Conservation (phyloP, 306 rosid genomes). For the Oemleria cerasiformis region DNA sequence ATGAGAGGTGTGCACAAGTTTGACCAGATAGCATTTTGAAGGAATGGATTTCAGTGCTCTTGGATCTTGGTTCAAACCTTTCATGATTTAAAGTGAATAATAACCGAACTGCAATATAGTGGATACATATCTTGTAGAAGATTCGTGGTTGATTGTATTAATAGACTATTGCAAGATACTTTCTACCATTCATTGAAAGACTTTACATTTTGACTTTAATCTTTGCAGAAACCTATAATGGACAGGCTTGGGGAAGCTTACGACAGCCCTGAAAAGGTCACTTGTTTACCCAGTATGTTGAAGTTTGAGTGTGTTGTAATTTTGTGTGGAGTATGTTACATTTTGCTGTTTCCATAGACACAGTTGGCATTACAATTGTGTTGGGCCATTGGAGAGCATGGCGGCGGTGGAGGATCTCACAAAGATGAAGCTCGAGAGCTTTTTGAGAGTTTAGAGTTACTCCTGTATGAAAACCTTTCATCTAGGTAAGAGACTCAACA, state of each 20-base stretch:
- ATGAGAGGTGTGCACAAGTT: not conserved
- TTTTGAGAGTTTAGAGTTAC: slow-evolving; percentile 90
- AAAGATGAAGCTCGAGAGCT: slow-evolving; percentile 98
- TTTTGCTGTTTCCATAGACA: slow-evolving; percentile 48
- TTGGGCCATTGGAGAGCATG: slow-evolving; percentile 99
- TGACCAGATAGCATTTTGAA: not conserved
- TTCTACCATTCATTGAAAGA: not conserved
- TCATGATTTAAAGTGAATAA: not conserved
- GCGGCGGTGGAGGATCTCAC: slow-evolving; percentile 91
- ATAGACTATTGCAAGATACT: not conserved
- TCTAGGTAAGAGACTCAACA: slow-evolving; percentile 51
- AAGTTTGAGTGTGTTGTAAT: slow-evolving; percentile 10
- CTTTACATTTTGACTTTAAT: slow-evolving; percentile 9
- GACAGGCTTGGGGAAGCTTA: slow-evolving; percentile 89
- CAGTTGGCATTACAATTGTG: slow-evolving; percentile 93
- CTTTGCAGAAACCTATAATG: slow-evolving; percentile 87
- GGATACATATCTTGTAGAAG: not conserved
- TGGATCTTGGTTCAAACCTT: not conserved
- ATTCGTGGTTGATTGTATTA: not conserved
- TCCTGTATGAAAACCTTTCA: slow-evolving; percentile 88
- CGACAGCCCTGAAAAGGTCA: slow-evolving; percentile 83
- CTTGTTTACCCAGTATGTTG: slow-evolving; percentile 23
- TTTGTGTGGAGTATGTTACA: slow-evolving; percentile 18
- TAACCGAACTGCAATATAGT: not conserved
- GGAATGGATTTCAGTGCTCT: not conserved